These are phyloP conservation scores for Pyrenophora graminea DNA, from an alignment of 2,329 filamentous ascomycete species.

Conservation along the genomic window DNA sequence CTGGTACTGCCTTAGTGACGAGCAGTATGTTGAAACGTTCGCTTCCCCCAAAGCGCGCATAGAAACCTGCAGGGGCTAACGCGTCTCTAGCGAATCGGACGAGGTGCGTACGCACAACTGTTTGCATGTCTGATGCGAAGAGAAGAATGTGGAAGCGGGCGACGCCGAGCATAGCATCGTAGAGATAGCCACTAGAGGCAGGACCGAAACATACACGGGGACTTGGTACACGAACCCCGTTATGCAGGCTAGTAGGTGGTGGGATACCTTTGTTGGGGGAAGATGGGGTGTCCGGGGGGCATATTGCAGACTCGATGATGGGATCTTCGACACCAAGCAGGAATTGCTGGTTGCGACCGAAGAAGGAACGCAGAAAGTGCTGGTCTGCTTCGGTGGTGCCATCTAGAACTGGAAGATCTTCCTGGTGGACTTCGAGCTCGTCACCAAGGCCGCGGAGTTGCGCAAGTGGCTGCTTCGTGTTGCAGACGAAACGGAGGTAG, in stretches of 20 bases:
- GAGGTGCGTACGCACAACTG: not conserved
- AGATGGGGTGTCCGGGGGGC: not conserved
- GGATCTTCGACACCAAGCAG: not conserved
- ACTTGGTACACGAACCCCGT: not conserved
- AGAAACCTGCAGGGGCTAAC: not conserved
- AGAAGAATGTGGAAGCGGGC: not conserved
- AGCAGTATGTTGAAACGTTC: not conserved
- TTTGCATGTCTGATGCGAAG: not conserved
- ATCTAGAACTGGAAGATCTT: not conserved
- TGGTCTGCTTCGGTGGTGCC: not conserved
- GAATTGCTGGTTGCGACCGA: not conserved
- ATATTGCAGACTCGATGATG: not conserved
- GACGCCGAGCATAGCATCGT: not conserved
- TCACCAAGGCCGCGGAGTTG: not conserved
- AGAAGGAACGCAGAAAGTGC: constrained; percentile 17
- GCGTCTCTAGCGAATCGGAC: not conserved
- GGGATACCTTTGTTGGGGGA: not conserved
- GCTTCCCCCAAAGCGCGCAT: not conserved
- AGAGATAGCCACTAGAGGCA: not conserved
- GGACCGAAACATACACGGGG: not conserved
- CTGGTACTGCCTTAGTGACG: not conserved
- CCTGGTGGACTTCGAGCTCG: not conserved
- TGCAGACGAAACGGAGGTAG: constrained; percentile 18
- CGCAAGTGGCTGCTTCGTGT: not conserved
- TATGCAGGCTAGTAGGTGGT: not conserved